Evolutionary conservation across 2,329 filamentous ascomycete species (phyloP), one percentile per base, ranked within the genome.

Genomic region (Colletotrichum horii): DNA sequence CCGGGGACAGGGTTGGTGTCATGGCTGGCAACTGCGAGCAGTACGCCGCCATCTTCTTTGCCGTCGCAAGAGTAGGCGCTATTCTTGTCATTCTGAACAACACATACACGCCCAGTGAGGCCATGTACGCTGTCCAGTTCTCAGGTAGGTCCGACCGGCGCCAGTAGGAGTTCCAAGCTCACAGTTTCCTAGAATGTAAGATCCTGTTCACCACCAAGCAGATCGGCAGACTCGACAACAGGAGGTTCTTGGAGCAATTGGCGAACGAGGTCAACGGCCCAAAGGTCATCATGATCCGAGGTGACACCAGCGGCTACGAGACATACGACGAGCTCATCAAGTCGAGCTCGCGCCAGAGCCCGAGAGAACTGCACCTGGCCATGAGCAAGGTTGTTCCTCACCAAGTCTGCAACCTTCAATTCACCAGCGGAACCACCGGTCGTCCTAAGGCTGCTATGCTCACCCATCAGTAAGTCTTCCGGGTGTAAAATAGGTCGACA

Each of bases 11-110:
- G 16, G 88, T 96, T 32, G 94, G 91, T 34, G 93, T 96, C 78
- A 95, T 95, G 92, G 93, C 94, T 84, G 80, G 96, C 86, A 85
- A 98, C 90, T 87, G 96, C 88, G 85, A 97, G 90, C 89, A 98
- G 91, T 96, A 96, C 92, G 84, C 94, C 34, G 89, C 93, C 4
- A 89, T 95, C 19, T 94, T 95, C 87, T 95, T 95, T 78, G 93
- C 93, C 5, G 93, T 92, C 14, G 91, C 92, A 55, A 88, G 91
- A 62, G 89, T 94, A 22, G 93, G 93, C 12, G 92, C 90, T 62
- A 92, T 94, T 61, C 87, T 96, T 68, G 94, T 96, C 32, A 95
- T 96, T 60, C 86, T 96, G 78, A 96, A 96, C 85, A 96, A 95
- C 84, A 96, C 94, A 0, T 96, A 96, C 82, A 96, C 94, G 2